Percentiles rank a stretch among this genome's conserved stretches.
These are phyloP conservation scores for Emmonsia crescens DNA, from an alignment of 2,329 filamentous ascomycete species.

Conservation along the genomic window DNA sequence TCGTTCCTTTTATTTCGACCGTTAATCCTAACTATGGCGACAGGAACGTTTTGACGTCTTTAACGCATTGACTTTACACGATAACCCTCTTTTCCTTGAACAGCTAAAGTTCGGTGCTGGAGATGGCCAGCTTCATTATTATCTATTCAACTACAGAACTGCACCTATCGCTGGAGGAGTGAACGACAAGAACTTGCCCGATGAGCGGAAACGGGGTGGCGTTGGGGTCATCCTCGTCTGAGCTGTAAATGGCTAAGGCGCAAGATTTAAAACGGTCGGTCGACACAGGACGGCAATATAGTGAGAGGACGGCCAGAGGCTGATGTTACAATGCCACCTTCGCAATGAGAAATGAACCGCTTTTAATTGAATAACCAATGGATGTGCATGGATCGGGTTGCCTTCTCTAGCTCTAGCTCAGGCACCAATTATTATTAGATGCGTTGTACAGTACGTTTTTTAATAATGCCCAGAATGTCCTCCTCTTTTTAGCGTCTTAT, in stretches of 20 bases:
- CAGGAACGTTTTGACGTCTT: constrained; percentile 82
- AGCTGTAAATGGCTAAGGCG: constrained; percentile 2
- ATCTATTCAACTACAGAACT: constrained; percentile 93
- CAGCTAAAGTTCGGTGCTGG: constrained; percentile 91
- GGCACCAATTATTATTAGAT: neutral
- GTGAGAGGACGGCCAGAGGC: neutral
- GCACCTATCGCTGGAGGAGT: constrained; percentile 78
- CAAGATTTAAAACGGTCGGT: neutral
- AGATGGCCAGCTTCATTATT: constrained; percentile 92
- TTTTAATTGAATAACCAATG: neutral
- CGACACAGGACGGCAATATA: neutral
- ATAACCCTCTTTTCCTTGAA: constrained; percentile 87
- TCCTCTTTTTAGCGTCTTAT: neutral
- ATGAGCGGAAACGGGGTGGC: constrained; percentile 68
- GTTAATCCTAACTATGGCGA: neutral
- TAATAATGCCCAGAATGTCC: neutral
- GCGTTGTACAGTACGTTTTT: too few species aligned
- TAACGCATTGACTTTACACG: constrained; percentile 85
- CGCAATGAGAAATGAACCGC: neutral
- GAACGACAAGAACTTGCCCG: constrained; percentile 64
- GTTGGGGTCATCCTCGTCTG: constrained; percentile 80
- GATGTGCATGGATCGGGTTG: neutral
- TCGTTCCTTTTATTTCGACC: neutral
- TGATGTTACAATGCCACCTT: neutral
- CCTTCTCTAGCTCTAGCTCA: neutral